phyloP scores from a whole-genome alignment of 2,329 filamentous ascomycete species.

The Ilyonectria sp. region DNA sequence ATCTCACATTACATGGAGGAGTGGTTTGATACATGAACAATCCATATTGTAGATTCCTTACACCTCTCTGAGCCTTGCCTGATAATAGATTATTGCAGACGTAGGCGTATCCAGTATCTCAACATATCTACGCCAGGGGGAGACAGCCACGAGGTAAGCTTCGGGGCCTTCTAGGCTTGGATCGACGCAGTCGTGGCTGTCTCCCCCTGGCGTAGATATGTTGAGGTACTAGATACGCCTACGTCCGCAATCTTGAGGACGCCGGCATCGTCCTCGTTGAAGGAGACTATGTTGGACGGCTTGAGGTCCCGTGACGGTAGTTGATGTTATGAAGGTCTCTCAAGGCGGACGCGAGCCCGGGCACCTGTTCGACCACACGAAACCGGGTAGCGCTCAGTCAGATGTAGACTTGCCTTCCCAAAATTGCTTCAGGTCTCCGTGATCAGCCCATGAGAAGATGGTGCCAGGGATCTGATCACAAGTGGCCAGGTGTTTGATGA shows the following conservation, averaged over 20 bases:
- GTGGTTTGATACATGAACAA: too few relatives aligned
- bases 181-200: slow-evolving; percentile 16
- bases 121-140: too few relatives aligned
- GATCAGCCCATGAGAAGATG: slow-evolving; percentile 19
- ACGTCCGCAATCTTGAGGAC: slow-evolving; percentile 37
- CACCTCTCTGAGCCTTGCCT: too few relatives aligned
- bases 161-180: slow-evolving; percentile 14
- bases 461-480: slow-evolving; percentile 16
- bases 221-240: slow-evolving; percentile 19
- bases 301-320: slow-evolving; percentile 38
- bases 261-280: slow-evolving; percentile 7
- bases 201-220: neutral
- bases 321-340: slow-evolving; percentile 13
- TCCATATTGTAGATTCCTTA: too few relatives aligned
- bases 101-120: too few relatives aligned
- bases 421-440: slow-evolving; percentile 6
- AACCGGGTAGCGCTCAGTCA: neutral
- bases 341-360: slow-evolving; percentile 6
- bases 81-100: too few relatives aligned
- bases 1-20: too few relatives aligned
- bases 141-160: neutral
- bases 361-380: slow-evolving; percentile 17
- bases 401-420: slow-evolving; percentile 4
- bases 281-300: slow-evolving; percentile 33
- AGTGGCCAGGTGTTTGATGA: slow-evolving; percentile 13